Base-by-base conservation (phyloP, 2,329 filamentous ascomycete genomes). In the Clarireedia hainanense region DNA sequence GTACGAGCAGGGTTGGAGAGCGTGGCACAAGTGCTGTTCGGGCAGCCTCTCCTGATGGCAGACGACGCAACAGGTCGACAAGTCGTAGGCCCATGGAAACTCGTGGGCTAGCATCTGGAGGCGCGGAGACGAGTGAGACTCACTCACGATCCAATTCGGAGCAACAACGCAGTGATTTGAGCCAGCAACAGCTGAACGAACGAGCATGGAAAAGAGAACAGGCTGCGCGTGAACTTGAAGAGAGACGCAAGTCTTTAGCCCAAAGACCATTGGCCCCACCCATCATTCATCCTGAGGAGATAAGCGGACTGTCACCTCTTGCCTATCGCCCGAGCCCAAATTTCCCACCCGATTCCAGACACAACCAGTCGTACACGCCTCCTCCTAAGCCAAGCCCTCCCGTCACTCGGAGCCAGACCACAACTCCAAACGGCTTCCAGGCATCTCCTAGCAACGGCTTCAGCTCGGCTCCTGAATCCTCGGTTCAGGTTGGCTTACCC, bases 191-290 rank as follows among this genome's bases (percentile, higher is more conserved):
- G 9, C 84, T 76, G 63, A 77, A 82, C 36, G 84, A 88, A 58
- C 75, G 81, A 47, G 80, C 82, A 58, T 72, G 79, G 48, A 87
- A 85, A 71, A 89, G 86, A 71, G 87, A 90, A 61, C 76, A 84
- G 49, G 88, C 88, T 9, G 90, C 91, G 6, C 84, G 87, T 48
- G 91, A 96, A 70, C 80, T 97, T 0, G 91, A 96, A 70, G 89
- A 94, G 65, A 84, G 92, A 27, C 85, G 92, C 57, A 83, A 88
- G 67, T 96, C 92, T 14, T 76, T 95, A 26, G 89, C 88, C 20
- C 81, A 89, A 55, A 81, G 90, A 50, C 88, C 90, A 3, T 88
- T 88, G 24, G 89, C 85, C 2, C 90, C 90, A 0, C 75, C 83
- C 0, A 95, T 96, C 58, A 85, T 89, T 5, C 85, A 91, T 61